Conservation (phyloP, 2,329 filamentous ascomycete species). For the Fonsecaea pedrosoi region DNA sequence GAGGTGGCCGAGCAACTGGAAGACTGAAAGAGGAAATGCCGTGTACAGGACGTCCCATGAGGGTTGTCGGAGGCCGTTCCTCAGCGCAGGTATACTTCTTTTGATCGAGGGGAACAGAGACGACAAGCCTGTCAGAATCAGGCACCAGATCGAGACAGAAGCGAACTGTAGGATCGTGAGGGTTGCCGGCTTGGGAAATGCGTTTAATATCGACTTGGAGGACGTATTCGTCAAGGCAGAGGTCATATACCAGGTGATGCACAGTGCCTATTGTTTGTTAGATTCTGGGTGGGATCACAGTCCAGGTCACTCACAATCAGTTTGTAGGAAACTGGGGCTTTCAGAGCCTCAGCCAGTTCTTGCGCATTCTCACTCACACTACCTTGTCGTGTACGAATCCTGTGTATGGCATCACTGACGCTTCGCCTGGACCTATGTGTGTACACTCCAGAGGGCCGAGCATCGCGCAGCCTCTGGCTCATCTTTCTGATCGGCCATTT, state of each 20-base stretch:
- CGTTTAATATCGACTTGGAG: constrained; percentile 94
- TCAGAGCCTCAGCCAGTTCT: constrained; percentile 88
- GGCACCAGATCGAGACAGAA: constrained; percentile 87
- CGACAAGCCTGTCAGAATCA: constrained; percentile 78
- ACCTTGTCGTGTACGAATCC: constrained; percentile 77
- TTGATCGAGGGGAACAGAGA: constrained; percentile 73
- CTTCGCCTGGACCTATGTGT: constrained; percentile 80
- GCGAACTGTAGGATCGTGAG: constrained; percentile 92
- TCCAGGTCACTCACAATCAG: constrained; percentile 71
- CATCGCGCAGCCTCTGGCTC: constrained; percentile 45
- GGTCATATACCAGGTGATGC: constrained; percentile 90
- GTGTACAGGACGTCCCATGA: constrained; percentile 81
- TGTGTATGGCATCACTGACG: constrained; percentile 83
- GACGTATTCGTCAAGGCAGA: constrained; percentile 97
- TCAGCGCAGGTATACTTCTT: constrained; percentile 75
- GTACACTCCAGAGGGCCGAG: constrained; percentile 29
- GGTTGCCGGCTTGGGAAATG: constrained; percentile 87
- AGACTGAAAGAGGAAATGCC: constrained; percentile 87
- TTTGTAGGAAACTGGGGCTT: constrained; percentile 85
- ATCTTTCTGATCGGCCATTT: constrained; percentile 69
- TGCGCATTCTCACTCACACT: constrained; percentile 93
- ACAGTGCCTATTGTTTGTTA: constrained; percentile 70
- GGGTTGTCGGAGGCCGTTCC: constrained; percentile 81
- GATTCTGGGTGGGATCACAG: constrained; percentile 20
- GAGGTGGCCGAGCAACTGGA: constrained; percentile 93